phyloP scores from a whole-genome alignment of 129 eudicot species.

The Kitagawia praeruptora region DNA sequence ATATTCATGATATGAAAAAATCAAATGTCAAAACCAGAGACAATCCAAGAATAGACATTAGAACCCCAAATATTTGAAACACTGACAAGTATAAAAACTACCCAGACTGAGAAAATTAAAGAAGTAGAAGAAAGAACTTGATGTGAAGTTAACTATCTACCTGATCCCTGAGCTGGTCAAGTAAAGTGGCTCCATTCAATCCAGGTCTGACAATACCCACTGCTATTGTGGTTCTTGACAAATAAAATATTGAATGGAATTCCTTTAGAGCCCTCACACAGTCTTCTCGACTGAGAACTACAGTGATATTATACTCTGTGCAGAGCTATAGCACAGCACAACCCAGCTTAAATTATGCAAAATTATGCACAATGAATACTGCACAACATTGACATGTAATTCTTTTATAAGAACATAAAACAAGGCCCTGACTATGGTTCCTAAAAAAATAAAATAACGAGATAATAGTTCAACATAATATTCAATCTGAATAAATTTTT shows the following conservation, averaged over 20 bases:
- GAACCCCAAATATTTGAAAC: neutral
- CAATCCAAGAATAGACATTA: neutral
- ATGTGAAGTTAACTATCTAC: slow-evolving; percentile 23
- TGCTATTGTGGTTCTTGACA: slow-evolving; percentile 85
- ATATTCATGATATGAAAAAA: neutral
- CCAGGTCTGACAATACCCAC: slow-evolving; percentile 98
- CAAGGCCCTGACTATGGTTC: too few relatives aligned
- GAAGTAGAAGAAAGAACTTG: too few relatives aligned
- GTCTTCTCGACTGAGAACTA: slow-evolving; percentile 89
- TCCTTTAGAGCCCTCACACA: slow-evolving; percentile 87
- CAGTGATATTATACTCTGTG: slow-evolving; percentile 90
- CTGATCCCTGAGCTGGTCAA: slow-evolving; percentile 93
- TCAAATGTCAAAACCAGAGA: neutral
- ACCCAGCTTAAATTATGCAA: too few relatives aligned
- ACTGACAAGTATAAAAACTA: too few relatives aligned
- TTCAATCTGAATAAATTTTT: too few relatives aligned
- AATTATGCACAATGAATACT: too few relatives aligned
- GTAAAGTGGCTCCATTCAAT: slow-evolving; percentile 89
- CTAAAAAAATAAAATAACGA: too few relatives aligned
- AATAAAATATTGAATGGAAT: slow-evolving; percentile 91
- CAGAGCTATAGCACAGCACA: slow-evolving; percentile 98
- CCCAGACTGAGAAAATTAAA: too few relatives aligned
- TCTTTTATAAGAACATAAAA: too few relatives aligned
- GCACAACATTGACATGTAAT: too few relatives aligned
- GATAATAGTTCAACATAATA: too few relatives aligned